These are phyloP conservation scores for Plenodomus biglobosus DNA, from an alignment of 2,329 filamentous ascomycete species.

Conservation along the genomic window DNA sequence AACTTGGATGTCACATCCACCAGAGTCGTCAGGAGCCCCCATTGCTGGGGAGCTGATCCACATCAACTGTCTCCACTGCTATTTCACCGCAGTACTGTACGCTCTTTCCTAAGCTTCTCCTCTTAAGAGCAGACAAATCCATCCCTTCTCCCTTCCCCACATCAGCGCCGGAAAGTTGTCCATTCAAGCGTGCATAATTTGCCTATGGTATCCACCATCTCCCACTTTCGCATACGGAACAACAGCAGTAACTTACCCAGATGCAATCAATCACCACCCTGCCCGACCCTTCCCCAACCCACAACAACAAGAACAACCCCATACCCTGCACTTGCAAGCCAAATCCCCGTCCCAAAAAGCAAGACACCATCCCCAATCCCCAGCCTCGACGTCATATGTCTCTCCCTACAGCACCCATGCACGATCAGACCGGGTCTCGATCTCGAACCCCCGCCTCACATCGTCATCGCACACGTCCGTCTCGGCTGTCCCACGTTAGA, in stretches of 20 bases:
- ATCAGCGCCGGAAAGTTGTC: no score
- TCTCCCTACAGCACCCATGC: neutral
- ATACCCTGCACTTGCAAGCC: neutral
- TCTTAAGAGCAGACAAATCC: neutral
- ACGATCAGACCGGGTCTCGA: no score
- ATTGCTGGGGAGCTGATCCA: no score
- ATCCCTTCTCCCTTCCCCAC: no score
- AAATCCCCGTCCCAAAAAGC: neutral
- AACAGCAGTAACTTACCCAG: constrained; percentile 8
- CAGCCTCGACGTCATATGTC: neutral
- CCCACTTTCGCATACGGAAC: constrained; percentile 23
- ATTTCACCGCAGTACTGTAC: no score
- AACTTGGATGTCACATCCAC: no score
- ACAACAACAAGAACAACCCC: neutral
- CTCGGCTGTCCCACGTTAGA: no score
- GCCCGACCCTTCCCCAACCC: neutral
- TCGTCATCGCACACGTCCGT: neutral
- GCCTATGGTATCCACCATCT: no score
- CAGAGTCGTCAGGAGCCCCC: no score
- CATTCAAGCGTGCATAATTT: neutral
- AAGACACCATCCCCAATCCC: neutral
- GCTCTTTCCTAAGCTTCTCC: no score
- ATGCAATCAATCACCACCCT: neutral
- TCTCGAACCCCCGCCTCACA: no score
- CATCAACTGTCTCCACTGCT: neutral